Evolutionary conservation across 106 monocot species (phyloP).

Genomic region (Vanilla planifolia): DNA sequence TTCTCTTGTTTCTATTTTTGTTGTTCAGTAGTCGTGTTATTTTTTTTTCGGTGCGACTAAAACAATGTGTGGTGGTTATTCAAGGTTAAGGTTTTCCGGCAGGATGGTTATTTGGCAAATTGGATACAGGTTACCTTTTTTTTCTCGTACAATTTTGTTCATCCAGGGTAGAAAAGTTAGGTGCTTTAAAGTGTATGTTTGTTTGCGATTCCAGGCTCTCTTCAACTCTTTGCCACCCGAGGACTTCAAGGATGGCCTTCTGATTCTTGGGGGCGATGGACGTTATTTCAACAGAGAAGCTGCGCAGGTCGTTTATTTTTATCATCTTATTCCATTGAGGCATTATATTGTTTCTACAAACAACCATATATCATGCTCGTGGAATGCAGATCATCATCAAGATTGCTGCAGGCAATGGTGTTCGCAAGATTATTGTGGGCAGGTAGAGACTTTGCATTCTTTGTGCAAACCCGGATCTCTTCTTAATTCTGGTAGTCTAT

Average conservation of each 20-base stretch:
- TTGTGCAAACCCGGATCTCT: background rate
- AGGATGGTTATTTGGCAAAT: conserved; percentile 86
- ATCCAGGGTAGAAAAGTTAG: background rate
- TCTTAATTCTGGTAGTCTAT: too few relatives aligned
- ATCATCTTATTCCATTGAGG: background rate
- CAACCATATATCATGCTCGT: conserved; percentile 6
- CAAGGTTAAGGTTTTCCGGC: conserved; percentile 88
- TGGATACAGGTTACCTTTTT: conserved; percentile 78
- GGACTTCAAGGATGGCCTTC: conserved; percentile 69
- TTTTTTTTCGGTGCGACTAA: too few relatives aligned
- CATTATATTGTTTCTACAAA: background rate
- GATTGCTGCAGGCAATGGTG: conserved; percentile 95
- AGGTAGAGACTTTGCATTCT: conserved; percentile 31
- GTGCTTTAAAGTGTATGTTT: background rate
- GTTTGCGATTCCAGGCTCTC: conserved; percentile 48
- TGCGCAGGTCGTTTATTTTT: conserved; percentile 44
- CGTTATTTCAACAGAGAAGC: conserved; percentile 97
- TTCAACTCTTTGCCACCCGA: conserved; percentile 80
- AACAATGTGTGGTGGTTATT: conserved; percentile 9
- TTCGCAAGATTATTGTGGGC: conserved; percentile 88
- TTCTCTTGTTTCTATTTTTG: conserved; percentile 6
- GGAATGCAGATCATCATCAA: conserved; percentile 79
- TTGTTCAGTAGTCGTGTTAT: background rate
- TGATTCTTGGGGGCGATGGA: conserved; percentile 94
- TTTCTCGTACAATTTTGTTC: background rate